Evolutionary conservation across 2,329 filamentous ascomycete genomes (phyloP), one percentile per base, ranked within the genome.

Genomic region (Amphichorda felina): DNA sequence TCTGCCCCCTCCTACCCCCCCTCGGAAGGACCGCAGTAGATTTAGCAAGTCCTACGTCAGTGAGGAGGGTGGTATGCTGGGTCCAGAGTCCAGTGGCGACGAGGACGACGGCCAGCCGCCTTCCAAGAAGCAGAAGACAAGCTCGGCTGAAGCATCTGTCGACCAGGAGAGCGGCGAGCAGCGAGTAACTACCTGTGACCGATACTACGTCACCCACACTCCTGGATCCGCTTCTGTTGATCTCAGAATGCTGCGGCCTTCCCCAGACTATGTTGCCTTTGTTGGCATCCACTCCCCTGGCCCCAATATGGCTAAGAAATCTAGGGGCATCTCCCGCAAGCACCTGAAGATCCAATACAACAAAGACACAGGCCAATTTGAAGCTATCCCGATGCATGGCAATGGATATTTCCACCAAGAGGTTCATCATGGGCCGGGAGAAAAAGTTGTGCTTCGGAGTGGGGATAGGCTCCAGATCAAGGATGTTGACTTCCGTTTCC

Each of bases 261-360:
- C 75, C 17, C 72, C 75, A 0, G 57, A 70, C 40, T 68, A 76
- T 38, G 72, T 76, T 37, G 75, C 79, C 3, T 69, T 83, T 39
- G 68, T 87, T 33, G 74, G 75, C 24, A 83, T 88, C 30, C 82
- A 87, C 52, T 82, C 82, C 4, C 75, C 75, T 0, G 70, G 71
- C 2, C 70, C 70, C 5, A 64, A 72, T 33, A 73, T 75, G 40
- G 70, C 74, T 3, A 64, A 55, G 40, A 74, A 71, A 42, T 83
- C 82, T 34, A 82, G 81, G 49, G 72, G 71, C 34, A 87, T 88
- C 37, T 88, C 82, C 4, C 67, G 82, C 41, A 64, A 80, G 45
- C 83, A 89, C 52, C 63, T 84, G 33, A 79, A 76, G 47, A 84
- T 89, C 45, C 63, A 71, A 32, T 88, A 79, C 57, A 81, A 82